Percentiles rank a stretch among this genome's conserved stretches.
Conservation (phyloP, 1,284 basidiomycete species). For the Pseudozyma pruni region DNA sequence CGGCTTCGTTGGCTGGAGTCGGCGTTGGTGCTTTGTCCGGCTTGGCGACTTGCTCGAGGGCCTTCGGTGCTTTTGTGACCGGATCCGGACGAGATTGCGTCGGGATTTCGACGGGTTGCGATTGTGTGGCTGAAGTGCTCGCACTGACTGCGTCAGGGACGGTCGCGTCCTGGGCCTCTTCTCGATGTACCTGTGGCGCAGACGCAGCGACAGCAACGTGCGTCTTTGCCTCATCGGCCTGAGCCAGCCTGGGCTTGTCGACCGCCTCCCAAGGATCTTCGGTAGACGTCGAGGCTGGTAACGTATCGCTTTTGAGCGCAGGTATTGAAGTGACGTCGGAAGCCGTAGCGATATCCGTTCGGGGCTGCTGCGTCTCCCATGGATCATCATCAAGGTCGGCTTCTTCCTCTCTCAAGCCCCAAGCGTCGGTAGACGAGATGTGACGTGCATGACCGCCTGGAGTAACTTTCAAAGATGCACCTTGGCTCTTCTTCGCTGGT, state of each 20-base stretch:
- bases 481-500: slow-evolving; percentile 4
- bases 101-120: neutral
- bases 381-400: slow-evolving; percentile 18
- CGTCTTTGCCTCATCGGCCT: neutral
- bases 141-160: neutral
- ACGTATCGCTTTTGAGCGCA: neutral
- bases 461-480: neutral
- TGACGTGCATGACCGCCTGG: neutral
- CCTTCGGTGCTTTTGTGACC: too few species aligned
- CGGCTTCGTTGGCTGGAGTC: too few species aligned
- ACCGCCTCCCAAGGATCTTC: slow-evolving; percentile 16
- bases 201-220: neutral
- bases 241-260: neutral
- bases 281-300: neutral
- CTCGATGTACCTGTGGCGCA: neutral
- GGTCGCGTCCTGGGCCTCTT: neutral
- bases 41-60: too few species aligned
- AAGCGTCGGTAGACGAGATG: slow-evolving; percentile 6
- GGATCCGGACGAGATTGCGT: too few species aligned
- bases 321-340: too few species aligned
- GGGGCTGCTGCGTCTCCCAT: slow-evolving; percentile 9
- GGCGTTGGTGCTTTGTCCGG: too few species aligned
- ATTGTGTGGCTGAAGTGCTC: neutral
- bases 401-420: slow-evolving; percentile 22
- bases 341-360: too few species aligned